Percentiles rank a stretch among this genome's conserved stretches.
These are phyloP conservation scores for Sporothrix euskadiensis DNA, from an alignment of 2,329 filamentous ascomycete species.

Conservation along the genomic window DNA sequence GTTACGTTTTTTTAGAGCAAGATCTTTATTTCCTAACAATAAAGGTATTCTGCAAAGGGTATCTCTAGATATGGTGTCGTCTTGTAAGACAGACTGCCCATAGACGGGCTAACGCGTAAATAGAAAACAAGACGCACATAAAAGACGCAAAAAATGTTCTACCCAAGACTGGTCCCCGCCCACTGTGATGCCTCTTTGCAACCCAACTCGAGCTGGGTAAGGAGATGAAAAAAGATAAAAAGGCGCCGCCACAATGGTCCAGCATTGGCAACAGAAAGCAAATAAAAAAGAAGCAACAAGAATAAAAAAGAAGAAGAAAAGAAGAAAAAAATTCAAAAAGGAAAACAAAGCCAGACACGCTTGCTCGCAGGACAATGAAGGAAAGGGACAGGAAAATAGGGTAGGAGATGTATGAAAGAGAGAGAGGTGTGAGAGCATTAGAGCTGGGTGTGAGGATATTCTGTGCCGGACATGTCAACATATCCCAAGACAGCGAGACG, in stretches of 20 bases:
- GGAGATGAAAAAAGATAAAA: background rate
- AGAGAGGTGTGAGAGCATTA: background rate
- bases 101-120: background rate
- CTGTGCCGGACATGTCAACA: background rate
- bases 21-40: slow-evolving; percentile 18
- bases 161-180: background rate
- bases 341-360: background rate
- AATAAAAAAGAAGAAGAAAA: background rate
- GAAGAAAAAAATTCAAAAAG: background rate
- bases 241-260: slow-evolving; percentile 26
- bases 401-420: background rate
- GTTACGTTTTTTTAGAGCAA: background rate
- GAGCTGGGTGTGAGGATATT: background rate
- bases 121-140: background rate
- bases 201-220: background rate
- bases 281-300: background rate
- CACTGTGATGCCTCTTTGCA: slow-evolving; percentile 4
- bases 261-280: slow-evolving; percentile 24
- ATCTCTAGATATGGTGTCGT: slow-evolving; percentile 20
- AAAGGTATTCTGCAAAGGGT: slow-evolving; percentile 21
- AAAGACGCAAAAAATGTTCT: background rate
- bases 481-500: background rate
- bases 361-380: slow-evolving; percentile 17
- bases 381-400: background rate
- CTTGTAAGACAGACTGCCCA: background rate